phyloP scores from a whole-genome alignment of 1,139 yeast genomes.

The Taphrina wiesneri region DNA sequence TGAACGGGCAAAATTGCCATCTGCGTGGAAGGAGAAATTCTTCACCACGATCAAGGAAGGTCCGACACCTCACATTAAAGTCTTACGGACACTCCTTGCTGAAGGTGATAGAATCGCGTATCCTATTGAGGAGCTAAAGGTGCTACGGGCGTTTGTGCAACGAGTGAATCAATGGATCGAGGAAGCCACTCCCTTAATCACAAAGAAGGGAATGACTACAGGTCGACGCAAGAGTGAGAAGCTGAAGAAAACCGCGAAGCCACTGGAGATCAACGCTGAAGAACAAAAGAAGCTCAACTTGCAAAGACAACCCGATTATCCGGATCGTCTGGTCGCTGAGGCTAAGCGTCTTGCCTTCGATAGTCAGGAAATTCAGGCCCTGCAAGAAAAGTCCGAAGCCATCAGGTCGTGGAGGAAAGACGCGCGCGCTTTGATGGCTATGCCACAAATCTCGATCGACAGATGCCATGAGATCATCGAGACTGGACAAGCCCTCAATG shows the following conservation, averaged over 20 bases:
- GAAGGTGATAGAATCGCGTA: constrained; percentile 61
- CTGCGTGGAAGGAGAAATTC: constrained; percentile 57
- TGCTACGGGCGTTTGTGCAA: constrained; percentile 51
- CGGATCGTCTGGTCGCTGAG: constrained; percentile 51
- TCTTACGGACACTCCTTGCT: constrained; percentile 51
- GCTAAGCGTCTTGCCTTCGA: constrained; percentile 56
- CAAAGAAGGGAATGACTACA: constrained; percentile 54
- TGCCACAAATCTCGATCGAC: constrained; percentile 39
- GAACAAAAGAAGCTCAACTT: constrained; percentile 40
- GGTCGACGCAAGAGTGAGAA: constrained; percentile 46
- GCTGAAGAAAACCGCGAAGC: constrained; percentile 39
- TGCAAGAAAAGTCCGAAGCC: constrained; percentile 57
- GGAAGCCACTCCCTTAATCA: constrained; percentile 56
- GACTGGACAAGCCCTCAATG: constrained; percentile 62
- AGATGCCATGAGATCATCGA: constrained; percentile 46
- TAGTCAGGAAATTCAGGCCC: constrained; percentile 62
- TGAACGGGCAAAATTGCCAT: constrained; percentile 51
- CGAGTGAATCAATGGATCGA: constrained; percentile 57
- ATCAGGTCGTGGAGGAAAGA: constrained; percentile 58
- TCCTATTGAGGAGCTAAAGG: constrained; percentile 45
- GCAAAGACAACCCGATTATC: constrained; percentile 42
- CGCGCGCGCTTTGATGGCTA: constrained; percentile 48
- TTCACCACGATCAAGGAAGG: constrained; percentile 50
- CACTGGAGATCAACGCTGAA: constrained; percentile 34
- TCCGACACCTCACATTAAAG: constrained; percentile 53